These are phyloP conservation scores for Serendipita sp. DNA, from an alignment of 768 basidiomycete genomes.

Conservation along the genomic window DNA sequence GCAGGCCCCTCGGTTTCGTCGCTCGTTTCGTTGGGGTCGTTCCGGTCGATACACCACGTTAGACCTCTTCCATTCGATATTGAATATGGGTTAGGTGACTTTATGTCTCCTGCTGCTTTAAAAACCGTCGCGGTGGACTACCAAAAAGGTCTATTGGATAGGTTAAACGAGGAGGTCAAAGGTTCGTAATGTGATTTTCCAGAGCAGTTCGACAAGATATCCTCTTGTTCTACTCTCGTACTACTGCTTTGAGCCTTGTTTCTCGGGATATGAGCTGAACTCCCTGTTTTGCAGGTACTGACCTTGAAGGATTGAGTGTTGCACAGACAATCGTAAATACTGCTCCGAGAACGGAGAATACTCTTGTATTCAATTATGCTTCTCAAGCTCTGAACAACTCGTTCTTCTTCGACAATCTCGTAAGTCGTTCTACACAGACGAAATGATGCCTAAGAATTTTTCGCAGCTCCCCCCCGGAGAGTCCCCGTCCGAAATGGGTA, in stretches of 20 bases:
- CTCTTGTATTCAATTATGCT: slow-evolving; percentile 78
- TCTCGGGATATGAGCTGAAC: background rate
- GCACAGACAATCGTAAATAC: slow-evolving; percentile 59
- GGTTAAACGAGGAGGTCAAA: slow-evolving; percentile 57
- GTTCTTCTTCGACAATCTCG: slow-evolving; percentile 80
- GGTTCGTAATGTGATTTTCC: slow-evolving; percentile 29
- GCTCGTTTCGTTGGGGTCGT: background rate
- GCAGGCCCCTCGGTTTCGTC: slow-evolving; percentile 10
- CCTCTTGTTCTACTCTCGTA: background rate
- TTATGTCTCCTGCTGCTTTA: slow-evolving; percentile 60
- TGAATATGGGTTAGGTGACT: slow-evolving; percentile 59
- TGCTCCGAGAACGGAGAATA: slow-evolving; percentile 37
- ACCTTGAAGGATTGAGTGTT: slow-evolving; percentile 39
- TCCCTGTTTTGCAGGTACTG: slow-evolving; percentile 29
- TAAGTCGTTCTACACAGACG: slow-evolving; percentile 26
- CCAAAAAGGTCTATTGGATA: slow-evolving; percentile 65
- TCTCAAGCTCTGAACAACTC: slow-evolving; percentile 86
- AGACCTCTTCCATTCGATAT: slow-evolving; percentile 45
- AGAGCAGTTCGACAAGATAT: background rate
- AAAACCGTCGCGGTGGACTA: slow-evolving; percentile 64
- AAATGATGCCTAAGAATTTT: background rate
- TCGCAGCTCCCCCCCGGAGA: background rate
- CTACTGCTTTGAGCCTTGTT: background rate
- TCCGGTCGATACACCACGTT: slow-evolving; percentile 19
- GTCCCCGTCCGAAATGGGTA: background rate